Evolutionary conservation across 202 grass and related monocot genomes (phyloP), one percentile per base, ranked within the genome.

Genomic region (Elaeis oleifera): DNA sequence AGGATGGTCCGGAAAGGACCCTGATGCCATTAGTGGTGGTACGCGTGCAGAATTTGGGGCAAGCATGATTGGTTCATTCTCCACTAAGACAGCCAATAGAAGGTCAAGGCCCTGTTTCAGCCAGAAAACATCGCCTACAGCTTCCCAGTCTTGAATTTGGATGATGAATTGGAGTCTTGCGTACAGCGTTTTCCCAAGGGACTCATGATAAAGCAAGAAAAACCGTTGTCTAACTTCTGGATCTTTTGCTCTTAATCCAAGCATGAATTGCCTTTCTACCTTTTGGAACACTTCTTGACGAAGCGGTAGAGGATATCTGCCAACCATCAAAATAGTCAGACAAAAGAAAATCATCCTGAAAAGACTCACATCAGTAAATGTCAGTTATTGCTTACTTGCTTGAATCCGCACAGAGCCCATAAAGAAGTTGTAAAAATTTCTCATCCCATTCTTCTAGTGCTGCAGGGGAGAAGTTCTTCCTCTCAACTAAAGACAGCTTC

Each of bases 91-190:
- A 70, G 94, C 94, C 64, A 99, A 77, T 69, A 99, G 83, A 67
- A 99, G 94, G 76, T 99, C 94, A 73, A 99, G 89, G 9, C 85
- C 94, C 76, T 99, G 88, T 73, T 89, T 99, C 65, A 99, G 74
- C 94, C 94, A 99, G 67, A 99, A 99, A 71, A 77, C 88, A 80
- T 99, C 94, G 64, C 94, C 89, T 48, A 89, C 88, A 59, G 88
- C 69, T 81, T 99, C 94, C 94, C 94, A 99, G 56, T 99, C 94
- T 78, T 94, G 88, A 18, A 69, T 61, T 51, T 99, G 94, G 63
- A 99, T 94, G 74, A 99, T 94, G 79, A 99, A 99, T 27, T 99
- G 94, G 59, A 99, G 78, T 71, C 94, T 90, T 66, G 78, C 69
- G 81, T 89, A 99, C 31, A 99, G 75, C 7, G 84, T 78, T 72